Percentiles rank a stretch among this genome's conserved stretches.
Conservation (phyloP, 2,329 filamentous ascomycete genomes). For the Aspergillus transmontanensis region DNA sequence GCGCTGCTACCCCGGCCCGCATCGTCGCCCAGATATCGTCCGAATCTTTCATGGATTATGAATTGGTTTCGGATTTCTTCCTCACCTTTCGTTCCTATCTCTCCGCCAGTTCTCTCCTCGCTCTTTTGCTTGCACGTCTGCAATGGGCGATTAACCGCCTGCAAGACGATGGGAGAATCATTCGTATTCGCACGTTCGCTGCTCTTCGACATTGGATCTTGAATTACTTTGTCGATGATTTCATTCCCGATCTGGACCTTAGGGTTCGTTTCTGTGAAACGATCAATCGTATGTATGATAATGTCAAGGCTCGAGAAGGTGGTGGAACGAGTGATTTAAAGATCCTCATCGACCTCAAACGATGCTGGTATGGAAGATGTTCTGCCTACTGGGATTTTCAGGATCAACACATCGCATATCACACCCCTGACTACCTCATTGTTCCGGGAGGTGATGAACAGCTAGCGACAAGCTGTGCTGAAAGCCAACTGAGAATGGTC, state of each 20-base stretch:
- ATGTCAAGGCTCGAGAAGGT: conserved; percentile 54
- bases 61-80: conserved; percentile 96
- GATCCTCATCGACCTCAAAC: conserved; percentile 90
- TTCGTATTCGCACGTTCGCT: conserved; percentile 94
- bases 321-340: conserved; percentile 70
- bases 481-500: conserved; percentile 21
- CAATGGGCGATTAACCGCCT: conserved; percentile 80
- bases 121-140: conserved; percentile 81
- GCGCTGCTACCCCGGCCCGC: conserved; percentile 84
- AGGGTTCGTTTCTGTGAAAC: conserved; percentile 77
- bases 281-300: conserved; percentile 66
- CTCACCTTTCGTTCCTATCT: conserved; percentile 91
- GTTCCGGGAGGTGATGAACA: conserved; percentile 66
- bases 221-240: conserved; percentile 97
- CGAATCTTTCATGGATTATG: conserved; percentile 92
- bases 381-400: conserved; percentile 83
- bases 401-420: conserved; percentile 61
- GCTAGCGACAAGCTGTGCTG: conserved; percentile 35
- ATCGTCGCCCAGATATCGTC: conserved; percentile 97
- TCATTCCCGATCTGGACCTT: conserved; percentile 73
- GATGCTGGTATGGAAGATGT: conserved; percentile 93
- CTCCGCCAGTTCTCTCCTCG: conserved; percentile 72
- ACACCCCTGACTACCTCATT: conserved; percentile 68
- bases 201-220: conserved; percentile 95
- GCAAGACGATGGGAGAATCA: conserved; percentile 86